phyloP scores from a whole-genome alignment of 2,329 filamentous ascomycete genomes.

The Paramyrothecium roridum region DNA sequence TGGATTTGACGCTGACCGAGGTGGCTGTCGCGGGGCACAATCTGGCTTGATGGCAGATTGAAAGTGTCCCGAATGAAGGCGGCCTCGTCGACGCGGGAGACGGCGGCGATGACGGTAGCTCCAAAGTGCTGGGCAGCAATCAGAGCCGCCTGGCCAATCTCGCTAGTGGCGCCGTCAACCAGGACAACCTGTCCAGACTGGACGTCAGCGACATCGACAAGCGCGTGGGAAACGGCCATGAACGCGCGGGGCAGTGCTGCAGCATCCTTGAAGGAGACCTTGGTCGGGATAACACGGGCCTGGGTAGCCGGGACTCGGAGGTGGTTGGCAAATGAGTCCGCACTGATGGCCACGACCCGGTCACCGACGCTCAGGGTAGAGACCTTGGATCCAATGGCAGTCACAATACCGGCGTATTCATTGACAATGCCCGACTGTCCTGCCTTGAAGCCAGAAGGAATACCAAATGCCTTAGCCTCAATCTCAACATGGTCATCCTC shows the following conservation, averaged over 20 bases:
- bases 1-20: not conserved
- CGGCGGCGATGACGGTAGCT: slow-evolving; percentile 9
- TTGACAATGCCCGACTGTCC: not conserved
- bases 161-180: slow-evolving; percentile 13
- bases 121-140: slow-evolving; percentile 11
- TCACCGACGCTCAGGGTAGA: not conserved
- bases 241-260: not conserved
- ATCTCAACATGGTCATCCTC: slow-evolving; percentile 8
- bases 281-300: not conserved
- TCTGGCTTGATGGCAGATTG: slow-evolving; percentile 1
- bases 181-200: slow-evolving; percentile 12
- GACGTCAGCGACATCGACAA: slow-evolving; percentile 13
- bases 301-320: not conserved
- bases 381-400: not conserved
- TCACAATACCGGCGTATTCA: not conserved
- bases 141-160: slow-evolving; percentile 11
- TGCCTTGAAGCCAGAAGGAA: not conserved
- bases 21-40: slow-evolving; percentile 3
- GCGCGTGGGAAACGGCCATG: slow-evolving; percentile 3
- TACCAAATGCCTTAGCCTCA: slow-evolving; percentile 6
- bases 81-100: slow-evolving; percentile 1
- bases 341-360: not conserved
- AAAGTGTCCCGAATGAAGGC: not conserved
- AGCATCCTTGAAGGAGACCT: not conserved
- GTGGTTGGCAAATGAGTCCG: not conserved